Base-by-base conservation (phyloP, 1,139 yeast species). In the Ashbya aceris region DNA sequence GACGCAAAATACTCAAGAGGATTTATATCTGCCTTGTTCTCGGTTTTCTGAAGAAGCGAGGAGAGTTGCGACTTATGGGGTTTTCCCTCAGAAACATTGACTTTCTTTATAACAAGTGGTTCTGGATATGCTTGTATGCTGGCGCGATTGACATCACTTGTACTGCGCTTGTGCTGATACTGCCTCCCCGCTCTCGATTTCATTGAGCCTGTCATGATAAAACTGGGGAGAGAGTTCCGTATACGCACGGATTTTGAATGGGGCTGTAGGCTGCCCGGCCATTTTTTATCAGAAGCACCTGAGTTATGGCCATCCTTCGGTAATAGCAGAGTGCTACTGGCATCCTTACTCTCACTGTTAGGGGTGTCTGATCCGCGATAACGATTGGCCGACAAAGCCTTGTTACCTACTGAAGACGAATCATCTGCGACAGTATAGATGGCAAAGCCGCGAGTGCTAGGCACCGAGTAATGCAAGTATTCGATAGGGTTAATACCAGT, bases 1-100 rank as follows among this genome's bases (percentile, higher is more conserved):
- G 74, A 77, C 4, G 70, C 56, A 54, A 73, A 82, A 48, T 69
- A 76, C 11, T 69, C 71, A 40, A 81, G 61, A 0, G 82, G 79
- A 46, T 77, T 72, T 23, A 60, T 61, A 17, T 66, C 64, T 6
- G 67, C 63, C 2, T 66, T 42, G 60, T 65, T 50, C 53, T 52
- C 52, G 17, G 56, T 59, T 35, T 54, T 57, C 8, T 55, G 61
- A 30, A 67, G 58, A 39, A 66, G 38, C 1, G 49, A 40, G 1
- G 68, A 58, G 27, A 67, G 39, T 26, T 57, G 53, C 2, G 70
- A 66, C 26, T 38, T 33, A 4, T 26, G 28, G 4, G 36, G 13
- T 6, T 30, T 7, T 8, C 35, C 14, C 3, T 9, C 12, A n/a
- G 34, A n/a, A 7, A 34, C 39, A 14, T 39, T 39, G n/a, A 39